Base-by-base conservation (phyloP, 163 green algal species). In the Scenedesmus sp. region DNA sequence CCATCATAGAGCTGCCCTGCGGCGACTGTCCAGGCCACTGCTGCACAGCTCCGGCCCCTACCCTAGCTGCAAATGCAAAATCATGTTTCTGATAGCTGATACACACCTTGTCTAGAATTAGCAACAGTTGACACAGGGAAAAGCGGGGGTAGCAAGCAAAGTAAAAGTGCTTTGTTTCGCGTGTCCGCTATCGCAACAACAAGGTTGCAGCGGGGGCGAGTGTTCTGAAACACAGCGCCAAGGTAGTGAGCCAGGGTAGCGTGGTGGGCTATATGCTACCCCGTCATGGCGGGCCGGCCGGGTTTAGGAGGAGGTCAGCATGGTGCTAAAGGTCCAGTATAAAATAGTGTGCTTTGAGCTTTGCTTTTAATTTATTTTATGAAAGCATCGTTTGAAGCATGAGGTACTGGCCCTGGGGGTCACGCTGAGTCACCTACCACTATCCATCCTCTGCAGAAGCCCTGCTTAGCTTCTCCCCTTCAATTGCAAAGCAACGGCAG, bases 121-220 rank as follows among this genome's bases (percentile, higher is more conserved):
- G 40, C 37, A 26, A 83, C 12, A 13, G 30, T n/a, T 83, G 40
- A n/a, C 73, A 83, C n/a, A 35, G 24, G 22, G 22, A 72, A 2
- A 22, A 22, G 59, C 20, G 24, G 20, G 59, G 59, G 24, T 72
- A 72, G 59, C 24, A 72, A 72, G 59, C 59, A 70, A 33, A 7
- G 22, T 7, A 70, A 22, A 20, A 72, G 59, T 22, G 33, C 59
- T 72, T 72, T 72, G 59, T 72, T 72, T 72, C 59, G 59, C 59
- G 84, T 65, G 70, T 89, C 84, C 84, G 73, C 84, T 89, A 83
- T 89, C 68, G 84, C 73, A 53, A 53, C 73, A 83, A 83, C 73
- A 12, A 83, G 73, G 73, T 53, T 53, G 73, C 84, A 89, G 84
- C 73, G 84, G 84, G 61, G 65, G 84, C 84, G 68, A 65, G 84